A percentile compares a stretch with the other conserved stretches of the same genome.
Conservation (phyloP, 352 stramenopile genomes). For the Pythium brachiatum region DNA sequence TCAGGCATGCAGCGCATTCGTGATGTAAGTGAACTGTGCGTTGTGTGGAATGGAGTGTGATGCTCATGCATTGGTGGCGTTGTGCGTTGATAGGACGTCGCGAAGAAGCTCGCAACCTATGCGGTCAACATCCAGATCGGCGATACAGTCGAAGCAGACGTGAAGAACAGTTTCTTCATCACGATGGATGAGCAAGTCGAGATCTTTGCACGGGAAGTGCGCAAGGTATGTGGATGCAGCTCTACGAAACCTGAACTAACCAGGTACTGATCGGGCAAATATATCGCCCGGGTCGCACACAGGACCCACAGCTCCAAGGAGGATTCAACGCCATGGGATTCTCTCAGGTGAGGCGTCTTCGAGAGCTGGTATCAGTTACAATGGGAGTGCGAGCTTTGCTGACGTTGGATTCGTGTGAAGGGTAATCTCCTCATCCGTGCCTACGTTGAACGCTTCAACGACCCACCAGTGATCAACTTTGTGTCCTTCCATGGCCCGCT, state of each 20-base stretch:
- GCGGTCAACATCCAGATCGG: conserved; percentile 89
- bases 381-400: not conserved
- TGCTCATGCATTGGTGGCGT: not conserved
- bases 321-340: conserved; percentile 95
- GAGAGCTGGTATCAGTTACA: not conserved
- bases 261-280: not conserved
- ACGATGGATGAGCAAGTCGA: conserved; percentile 91
- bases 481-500: conserved; percentile 92
- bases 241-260: not conserved
- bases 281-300: not conserved
- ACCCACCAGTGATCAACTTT: conserved; percentile 89
- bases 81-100: conserved; percentile 42
- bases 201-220: conserved; percentile 85
- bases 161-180: conserved; percentile 92
- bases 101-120: conserved; percentile 82
- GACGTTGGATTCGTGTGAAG: conserved; percentile 14
- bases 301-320: conserved; percentile 76
- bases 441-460: conserved; percentile 93
- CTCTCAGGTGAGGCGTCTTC: conserved; percentile 66
- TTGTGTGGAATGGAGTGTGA: not conserved
- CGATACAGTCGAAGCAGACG: conserved; percentile 76
- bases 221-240: conserved; percentile 31
- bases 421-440: conserved; percentile 93
- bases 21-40: conserved; percentile 34
- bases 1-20: conserved; percentile 85